Percentiles rank a stretch among this genome's conserved stretches.
Evolutionary conservation across 1,284 basidiomycete genomes (phyloP).

Genomic region (Schizophyllum amplum): DNA sequence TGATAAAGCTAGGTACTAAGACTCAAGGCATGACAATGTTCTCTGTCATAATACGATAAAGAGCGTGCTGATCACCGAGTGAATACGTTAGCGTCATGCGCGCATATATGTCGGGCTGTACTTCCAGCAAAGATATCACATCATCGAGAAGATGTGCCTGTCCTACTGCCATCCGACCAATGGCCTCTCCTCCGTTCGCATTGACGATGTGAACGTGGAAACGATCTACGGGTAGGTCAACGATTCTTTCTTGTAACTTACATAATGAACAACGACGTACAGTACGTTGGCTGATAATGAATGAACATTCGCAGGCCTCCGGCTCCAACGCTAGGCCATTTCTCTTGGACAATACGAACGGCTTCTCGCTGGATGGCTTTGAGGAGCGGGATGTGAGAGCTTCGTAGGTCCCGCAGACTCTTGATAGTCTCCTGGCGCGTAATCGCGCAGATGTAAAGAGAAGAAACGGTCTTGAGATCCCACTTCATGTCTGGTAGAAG

Average conservation of each 20-base stretch:
- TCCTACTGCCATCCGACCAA: conserved; percentile 59
- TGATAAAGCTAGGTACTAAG: neutral
- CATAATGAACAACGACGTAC: conserved; percentile 42
- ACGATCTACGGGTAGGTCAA: conserved; percentile 55
- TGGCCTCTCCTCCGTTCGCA: conserved; percentile 53
- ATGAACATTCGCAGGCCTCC: conserved; percentile 75
- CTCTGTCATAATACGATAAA: no score
- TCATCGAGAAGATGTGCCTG: conserved; percentile 94
- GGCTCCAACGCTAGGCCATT: conserved; percentile 46
- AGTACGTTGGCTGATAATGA: conserved; percentile 96
- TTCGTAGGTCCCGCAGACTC: conserved; percentile 65
- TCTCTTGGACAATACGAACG: conserved; percentile 41
- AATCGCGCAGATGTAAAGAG: conserved; percentile 74
- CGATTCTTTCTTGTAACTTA: neutral
- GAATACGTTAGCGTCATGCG: conserved; percentile 77
- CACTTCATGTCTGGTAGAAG: conserved; percentile 92
- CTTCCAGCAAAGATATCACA: conserved; percentile 75
- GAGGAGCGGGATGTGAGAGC: conserved; percentile 63
- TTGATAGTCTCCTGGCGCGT: conserved; percentile 47
- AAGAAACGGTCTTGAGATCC: conserved; percentile 70
- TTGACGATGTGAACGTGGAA: conserved; percentile 95
- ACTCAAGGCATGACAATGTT: no score
- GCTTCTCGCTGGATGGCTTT: conserved; percentile 56
- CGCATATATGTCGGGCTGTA: conserved; percentile 60
- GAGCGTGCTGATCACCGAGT: conserved; percentile 73